Evolutionary conservation across 257 asterid genomes (phyloP), one percentile per base, ranked within the genome.

Genomic region (Marsdenia floribunda): DNA sequence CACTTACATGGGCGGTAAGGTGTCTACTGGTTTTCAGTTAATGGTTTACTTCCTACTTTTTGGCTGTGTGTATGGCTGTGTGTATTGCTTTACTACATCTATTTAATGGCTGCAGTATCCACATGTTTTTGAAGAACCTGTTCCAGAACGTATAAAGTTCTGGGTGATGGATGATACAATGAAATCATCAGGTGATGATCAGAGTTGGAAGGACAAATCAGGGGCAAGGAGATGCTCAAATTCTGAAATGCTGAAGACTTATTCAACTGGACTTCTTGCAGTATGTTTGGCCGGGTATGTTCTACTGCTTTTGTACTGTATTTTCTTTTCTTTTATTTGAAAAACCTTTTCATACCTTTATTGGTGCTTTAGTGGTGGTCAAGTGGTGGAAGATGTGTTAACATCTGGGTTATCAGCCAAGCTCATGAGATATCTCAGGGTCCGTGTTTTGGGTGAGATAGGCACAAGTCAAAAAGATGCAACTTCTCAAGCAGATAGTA

Each of bases 301-400:
- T 73, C 67, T 71, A 67, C 68, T 52, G 40, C 22, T 16, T 40
- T 29, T n/a, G 74, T 75, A 71, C 2, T 54, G 26, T 63, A 8
- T 15, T 46, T 15, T 21, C 18, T 55, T 16, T 12, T 55, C 18
- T 64, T 46, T 49, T 38, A 5, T 64, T 22, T 22, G 65, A 46
- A 54, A 64, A 64, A 4, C 6, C 49, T 35, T 73, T 74, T 49
- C 52, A 47, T 58, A 38, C 50, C 68, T 73, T 40, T 33, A n/a
- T 49, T 78, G 76, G 68, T 79, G 71, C 73, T 85, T 68, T 81
- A 95, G 98, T 76, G 90, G 88, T 73, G 97, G 90, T 77, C 96
- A 90, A 82, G 84, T 95, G 79, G 99, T 90, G 79, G 99, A 92
- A 85, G 99, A 92, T 77, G 96, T 92, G 82, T 84, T 95, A 76